Evolutionary conservation across 306 rosid genomes (phyloP).

Genomic region (Fagus sylvatica): DNA sequence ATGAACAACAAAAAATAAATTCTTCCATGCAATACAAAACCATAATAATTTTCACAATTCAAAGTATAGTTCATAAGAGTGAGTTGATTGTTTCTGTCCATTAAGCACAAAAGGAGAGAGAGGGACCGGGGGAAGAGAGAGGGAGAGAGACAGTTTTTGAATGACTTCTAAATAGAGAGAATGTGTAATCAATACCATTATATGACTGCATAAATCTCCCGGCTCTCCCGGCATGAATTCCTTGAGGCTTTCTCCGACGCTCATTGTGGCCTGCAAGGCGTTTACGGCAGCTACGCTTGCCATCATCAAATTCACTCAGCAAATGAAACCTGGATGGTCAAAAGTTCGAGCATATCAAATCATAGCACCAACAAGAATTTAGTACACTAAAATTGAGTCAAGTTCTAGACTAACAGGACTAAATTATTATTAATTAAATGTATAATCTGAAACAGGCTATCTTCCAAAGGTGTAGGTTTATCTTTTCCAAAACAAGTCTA

Average conservation of each 20-base stretch:
- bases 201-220: conserved; percentile 68
- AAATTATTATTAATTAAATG: neutral
- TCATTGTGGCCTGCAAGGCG: conserved; percentile 95
- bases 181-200: conserved; percentile 47
- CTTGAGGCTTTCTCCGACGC: conserved; percentile 88
- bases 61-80: conserved; percentile 17
- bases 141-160: neutral
- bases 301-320: conserved; percentile 90
- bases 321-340: conserved; percentile 73
- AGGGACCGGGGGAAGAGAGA: neutral
- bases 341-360: conserved; percentile 30
- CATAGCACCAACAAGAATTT: conserved; percentile 25
- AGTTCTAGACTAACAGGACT: neutral
- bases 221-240: conserved; percentile 48
- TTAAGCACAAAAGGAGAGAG: neutral
- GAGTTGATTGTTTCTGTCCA: neutral
- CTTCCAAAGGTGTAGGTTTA: neutral
- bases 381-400: conserved; percentile 5
- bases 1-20: neutral
- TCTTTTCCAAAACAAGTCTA: conserved; percentile 12
- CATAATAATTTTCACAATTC: neutral
- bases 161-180: neutral
- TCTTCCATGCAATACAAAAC: neutral
- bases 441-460: neutral
- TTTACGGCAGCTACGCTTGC: conserved; percentile 92